phyloP scores from a whole-genome alignment of 345 rosid species.

The Corchorus capsularis region DNA sequence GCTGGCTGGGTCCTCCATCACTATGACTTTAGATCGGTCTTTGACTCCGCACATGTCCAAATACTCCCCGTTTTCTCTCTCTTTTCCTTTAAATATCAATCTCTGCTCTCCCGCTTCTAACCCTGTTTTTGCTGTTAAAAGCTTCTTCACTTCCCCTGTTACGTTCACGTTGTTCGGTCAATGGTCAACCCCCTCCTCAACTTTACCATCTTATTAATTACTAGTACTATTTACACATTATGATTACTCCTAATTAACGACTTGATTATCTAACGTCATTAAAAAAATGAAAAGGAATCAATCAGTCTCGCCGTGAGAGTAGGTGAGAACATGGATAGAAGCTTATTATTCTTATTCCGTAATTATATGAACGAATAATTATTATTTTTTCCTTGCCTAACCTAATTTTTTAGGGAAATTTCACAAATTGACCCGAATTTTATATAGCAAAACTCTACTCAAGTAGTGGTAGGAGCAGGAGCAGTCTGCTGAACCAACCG shows the following conservation, averaged over 20 bases:
- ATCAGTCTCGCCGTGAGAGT: background rate
- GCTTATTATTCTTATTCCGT: background rate
- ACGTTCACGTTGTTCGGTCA: conserved; percentile 3
- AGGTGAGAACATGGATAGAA: background rate
- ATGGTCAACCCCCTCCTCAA: background rate
- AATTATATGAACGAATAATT: background rate
- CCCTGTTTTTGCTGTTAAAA: conserved; percentile 51
- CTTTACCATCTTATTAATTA: background rate
- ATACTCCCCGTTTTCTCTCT: conserved; percentile 46
- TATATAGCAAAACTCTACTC: too few species aligned
- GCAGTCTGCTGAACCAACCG: too few species aligned
- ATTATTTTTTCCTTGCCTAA: too few species aligned
- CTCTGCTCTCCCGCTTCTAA: conserved; percentile 47
- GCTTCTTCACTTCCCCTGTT: conserved; percentile 65
- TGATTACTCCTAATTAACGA: too few species aligned
- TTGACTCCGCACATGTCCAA: conserved; percentile 55
- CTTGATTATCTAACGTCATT: too few species aligned
- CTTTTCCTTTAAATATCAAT: conserved; percentile 49
- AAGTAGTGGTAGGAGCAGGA: too few species aligned
- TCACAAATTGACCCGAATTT: too few species aligned
- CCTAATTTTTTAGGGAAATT: too few species aligned
- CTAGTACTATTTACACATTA: too few species aligned
- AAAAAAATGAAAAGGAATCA: too few species aligned
- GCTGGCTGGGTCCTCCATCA: conserved; percentile 55
- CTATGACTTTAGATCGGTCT: conserved; percentile 52